Base-by-base conservation (phyloP, 2,329 filamentous ascomycete species). In the Ilyonectria sp. region DNA sequence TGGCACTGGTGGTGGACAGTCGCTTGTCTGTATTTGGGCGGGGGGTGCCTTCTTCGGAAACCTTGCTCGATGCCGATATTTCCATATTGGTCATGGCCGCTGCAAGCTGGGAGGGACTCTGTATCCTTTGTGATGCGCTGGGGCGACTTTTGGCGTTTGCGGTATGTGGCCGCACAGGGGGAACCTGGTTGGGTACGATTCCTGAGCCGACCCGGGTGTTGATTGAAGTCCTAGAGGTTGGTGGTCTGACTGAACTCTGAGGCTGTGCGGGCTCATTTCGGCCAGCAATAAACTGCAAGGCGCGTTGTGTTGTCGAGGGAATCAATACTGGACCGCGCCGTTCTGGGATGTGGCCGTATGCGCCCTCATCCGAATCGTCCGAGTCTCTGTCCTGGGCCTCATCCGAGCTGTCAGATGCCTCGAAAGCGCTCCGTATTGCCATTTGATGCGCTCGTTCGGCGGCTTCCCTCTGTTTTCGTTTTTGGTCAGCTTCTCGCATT, bases 401-500 rank as follows among this genome's bases (percentile, higher is more conserved):
- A 7, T 85, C 82, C 6, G 82, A 83, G 58, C 85, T 82, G 17
- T 83, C 83, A 37, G 87, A 85, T 31, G 83, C 77, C 49, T 89
- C 87, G 79, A 86, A 88, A 1, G 83, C 84, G 71, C 86, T 89
- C 59, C 81, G 83, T 62, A 83, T 75, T 5, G 81, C 79, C 11
- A 75, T 65, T 49, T 80, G 77, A 11, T 80, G 79, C 13, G 75
- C 72, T 31, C 74, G 74, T 59, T 79, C 74, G 23, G 74, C 70
- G 10, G 81, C 79, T 47, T 83, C 80, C 31, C 80, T 80, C 55
- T 81, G 81, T 71, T 81, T 81, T 63, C 83, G 80, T 58, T 84
- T 86, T 63, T 86, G 83, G 44, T 92, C 90, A 21, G 82, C 82
- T 71, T 91, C 87, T 23, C 85, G 82, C 90, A 92, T 92, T 49